phyloP scores from a whole-genome alignment of 768 basidiomycete species.

The Kwoniella mangroviensis region DNA sequence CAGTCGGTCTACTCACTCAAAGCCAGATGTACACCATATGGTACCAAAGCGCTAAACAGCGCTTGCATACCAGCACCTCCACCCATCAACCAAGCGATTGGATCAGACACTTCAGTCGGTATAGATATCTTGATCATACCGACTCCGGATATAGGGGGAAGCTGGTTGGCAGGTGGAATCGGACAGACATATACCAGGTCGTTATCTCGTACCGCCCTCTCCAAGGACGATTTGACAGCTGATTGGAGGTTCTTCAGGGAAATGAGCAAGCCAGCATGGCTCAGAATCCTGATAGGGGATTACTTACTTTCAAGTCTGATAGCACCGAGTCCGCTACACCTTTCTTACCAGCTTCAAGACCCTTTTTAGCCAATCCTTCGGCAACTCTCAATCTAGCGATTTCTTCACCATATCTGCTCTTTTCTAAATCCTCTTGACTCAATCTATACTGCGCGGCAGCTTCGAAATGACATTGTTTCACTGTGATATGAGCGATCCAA shows the following conservation, averaged over 20 bases:
- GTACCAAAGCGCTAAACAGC: constrained; percentile 75
- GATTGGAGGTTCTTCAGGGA: constrained; percentile 78
- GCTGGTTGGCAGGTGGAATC: constrained; percentile 72
- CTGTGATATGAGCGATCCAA: constrained; percentile 79
- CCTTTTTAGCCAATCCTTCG: constrained; percentile 70
- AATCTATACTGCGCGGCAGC: constrained; percentile 88
- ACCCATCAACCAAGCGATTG: constrained; percentile 57
- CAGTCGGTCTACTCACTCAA: constrained; percentile 83
- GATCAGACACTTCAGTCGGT: constrained; percentile 59
- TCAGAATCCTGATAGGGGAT: neutral
- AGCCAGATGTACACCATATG: constrained; percentile 86
- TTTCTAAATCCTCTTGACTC: constrained; percentile 80
- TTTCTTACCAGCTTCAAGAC: constrained; percentile 69
- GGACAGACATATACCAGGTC: constrained; percentile 93
- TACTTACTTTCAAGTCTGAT: constrained; percentile 75
- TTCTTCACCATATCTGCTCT: constrained; percentile 80
- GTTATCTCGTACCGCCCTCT: constrained; percentile 84
- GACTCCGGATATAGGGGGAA: constrained; percentile 69
- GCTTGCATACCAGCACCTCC: constrained; percentile 62
- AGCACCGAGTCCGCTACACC: constrained; percentile 69
- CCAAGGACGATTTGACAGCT: constrained; percentile 68
- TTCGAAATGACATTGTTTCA: constrained; percentile 81
- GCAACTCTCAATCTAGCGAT: constrained; percentile 77
- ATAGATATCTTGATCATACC: constrained; percentile 69
- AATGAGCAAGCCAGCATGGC: neutral